phyloP scores from a whole-genome alignment of 768 basidiomycete genomes.

The Calocybe gangraenosa region DNA sequence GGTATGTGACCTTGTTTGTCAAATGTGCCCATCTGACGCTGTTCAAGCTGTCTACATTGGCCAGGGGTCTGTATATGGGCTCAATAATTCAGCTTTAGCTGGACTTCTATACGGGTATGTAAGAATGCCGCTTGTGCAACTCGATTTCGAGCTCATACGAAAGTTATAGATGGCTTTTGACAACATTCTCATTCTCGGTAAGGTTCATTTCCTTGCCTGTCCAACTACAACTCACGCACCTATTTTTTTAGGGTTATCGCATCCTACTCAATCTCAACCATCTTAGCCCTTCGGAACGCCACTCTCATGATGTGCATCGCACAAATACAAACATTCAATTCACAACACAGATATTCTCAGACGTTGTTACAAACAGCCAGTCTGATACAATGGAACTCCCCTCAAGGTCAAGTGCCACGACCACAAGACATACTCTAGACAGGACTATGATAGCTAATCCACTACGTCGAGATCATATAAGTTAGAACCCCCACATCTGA shows the following conservation, averaged over 20 bases:
- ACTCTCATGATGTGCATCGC: slow-evolving; percentile 15
- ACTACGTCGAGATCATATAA: no score
- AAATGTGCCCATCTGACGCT: not conserved
- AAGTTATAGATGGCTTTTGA: slow-evolving; percentile 27
- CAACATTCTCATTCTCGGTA: slow-evolving; percentile 30
- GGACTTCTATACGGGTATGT: slow-evolving; percentile 29
- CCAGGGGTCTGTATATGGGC: slow-evolving; percentile 21
- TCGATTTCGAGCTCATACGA: not conserved
- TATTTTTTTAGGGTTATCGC: slow-evolving; percentile 26
- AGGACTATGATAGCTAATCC: no score
- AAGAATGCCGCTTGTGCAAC: not conserved
- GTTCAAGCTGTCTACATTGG: slow-evolving; percentile 23
- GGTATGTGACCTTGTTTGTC: slow-evolving; percentile 20
- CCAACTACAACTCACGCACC: not conserved
- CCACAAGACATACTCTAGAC: no score
- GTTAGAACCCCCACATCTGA: no score
- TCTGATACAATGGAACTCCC: slow-evolving; percentile 22
- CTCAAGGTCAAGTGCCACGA: not conserved
- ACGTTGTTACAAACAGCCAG: slow-evolving; percentile 2
- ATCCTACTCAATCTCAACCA: slow-evolving; percentile 31
- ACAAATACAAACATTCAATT: slow-evolving; percentile 28
- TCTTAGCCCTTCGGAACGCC: slow-evolving; percentile 16
- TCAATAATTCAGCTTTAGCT: slow-evolving; percentile 22
- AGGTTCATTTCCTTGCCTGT: slow-evolving; percentile 11
- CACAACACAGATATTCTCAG: slow-evolving; percentile 19